Evolutionary conservation across 208 protist genomes (phyloP), one percentile per base, ranked within the genome.

Genomic region (Herpetomonas tarakana): DNA sequence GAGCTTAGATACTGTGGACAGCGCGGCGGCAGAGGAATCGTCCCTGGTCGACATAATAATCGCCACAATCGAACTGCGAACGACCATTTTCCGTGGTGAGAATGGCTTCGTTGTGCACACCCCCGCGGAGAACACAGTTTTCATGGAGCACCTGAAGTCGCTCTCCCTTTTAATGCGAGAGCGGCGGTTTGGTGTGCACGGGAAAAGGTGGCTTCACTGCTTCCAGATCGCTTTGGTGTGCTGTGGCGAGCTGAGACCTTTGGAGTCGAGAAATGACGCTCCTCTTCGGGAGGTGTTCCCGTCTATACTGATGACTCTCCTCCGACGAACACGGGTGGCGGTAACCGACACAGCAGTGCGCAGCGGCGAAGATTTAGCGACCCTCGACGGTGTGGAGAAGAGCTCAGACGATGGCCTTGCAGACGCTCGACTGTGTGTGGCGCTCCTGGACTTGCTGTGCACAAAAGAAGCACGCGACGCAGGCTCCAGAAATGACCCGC

Each of bases 221-320:
- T 65, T 65, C 41, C 46, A 65, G 18, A 56, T 38, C 47, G 60
- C 60, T 11, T 49, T 65, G 27, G 60, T 51, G 19, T 51, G 50
- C 30, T 45, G 45, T 30, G 21, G 46, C 21, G 49, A 57, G 30
- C 22, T 65, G 18, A 19, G 28, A 57, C 47, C 60, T 41, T 41
- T 57, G 11, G 9, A n/a, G 25, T 51, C 19, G 30, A 47, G 16
- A 19, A 44, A 29, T 9, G 50, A 60, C 6, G 35, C 35, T 6
- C 35, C 6, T 6, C 9, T 6, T 41, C 6, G 14, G 35, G 35
- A 41, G 6, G 6, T 41, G 6, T 41, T 41, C 14, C 35, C 35
- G 6, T 41, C 35, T 14, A 14, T 41, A 14, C 35, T 41, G 9
- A 41, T 14, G 6, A 41, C 35, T 6, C 9, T 41, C 6, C 14